Evolutionary conservation across 2,329 filamentous ascomycete genomes (phyloP), one percentile per base, ranked within the genome.

Genomic region (Alternaria gansuensis): DNA sequence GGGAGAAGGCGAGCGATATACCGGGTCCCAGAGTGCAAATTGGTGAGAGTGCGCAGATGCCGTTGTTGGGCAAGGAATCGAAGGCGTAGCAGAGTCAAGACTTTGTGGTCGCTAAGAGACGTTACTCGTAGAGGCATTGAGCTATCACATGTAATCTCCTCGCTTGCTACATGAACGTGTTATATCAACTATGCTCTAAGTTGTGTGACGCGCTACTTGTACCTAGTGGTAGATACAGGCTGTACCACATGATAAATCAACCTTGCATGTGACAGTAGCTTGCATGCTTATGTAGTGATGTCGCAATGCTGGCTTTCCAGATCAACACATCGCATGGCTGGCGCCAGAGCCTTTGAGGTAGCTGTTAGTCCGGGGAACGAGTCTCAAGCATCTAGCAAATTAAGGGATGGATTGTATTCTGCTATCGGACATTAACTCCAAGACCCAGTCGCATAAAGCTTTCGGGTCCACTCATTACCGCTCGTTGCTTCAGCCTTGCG

Each of bases 21-120:
- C 66, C 66, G 4, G 59, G 66, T 1, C 70, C 70, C 3, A 61
- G 69, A 28, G 43, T 73, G 11, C 53, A 57, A 24, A 49, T 75
- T 14, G 40, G 44, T 1, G 61, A 65, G 14, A 65, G 54, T 1
- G 33, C 65, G 48, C 70, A 75, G 57, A 57, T 70, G 8, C 64
- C 69, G 11, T 46, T 75, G 40, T 36, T 60, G 34, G 71, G 70
- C 4, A 50, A 59, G 36, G 51, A 46, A 52, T 46, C 24, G 10
- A 66, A 44, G 17, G 31, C 41, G 9, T 46, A 29, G 14, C 8
- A 24, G 13, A 14, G 10, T 50, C 24, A 4, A 14, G 26, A 10
- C 23, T 21, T n/a, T 11, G 31, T 33, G 13, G 21, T 45, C 21
- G 11, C 11, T 4, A 31, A 14, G 6, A 33, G 13, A 23, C 44